Evolutionary conservation across 345 rosid species (phyloP), one percentile per base, ranked within the genome.

Genomic region (Populus alba): DNA sequence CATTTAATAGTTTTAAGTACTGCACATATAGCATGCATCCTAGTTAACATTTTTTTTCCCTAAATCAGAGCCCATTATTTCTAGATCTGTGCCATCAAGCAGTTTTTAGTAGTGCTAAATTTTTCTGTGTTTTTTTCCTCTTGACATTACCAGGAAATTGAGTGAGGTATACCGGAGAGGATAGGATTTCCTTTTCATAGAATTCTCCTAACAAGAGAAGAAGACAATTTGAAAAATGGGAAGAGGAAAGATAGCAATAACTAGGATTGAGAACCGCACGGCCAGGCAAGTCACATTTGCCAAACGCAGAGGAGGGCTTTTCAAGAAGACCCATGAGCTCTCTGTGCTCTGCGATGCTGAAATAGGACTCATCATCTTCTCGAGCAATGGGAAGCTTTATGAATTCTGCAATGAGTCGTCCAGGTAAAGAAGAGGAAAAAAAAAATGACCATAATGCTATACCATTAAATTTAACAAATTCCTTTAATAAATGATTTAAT

Each of bases 261-360:
- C 77, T 69, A 84, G 81, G 86, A 87, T 87, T 20, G 87, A 87
- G 77, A 87, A 87, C 79, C 81, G 73, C 51, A 82, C 84, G 1
- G 75, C 87, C 0, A 87, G 89, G 70, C 86, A 87, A 83, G 87
- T 87, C 41, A 87, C 89, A 3, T 87, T 84, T 45, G 75, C 83
- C 25, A 87, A 87, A 80, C 86, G 90, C 75, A 82, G 90, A 70
- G 83, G 18, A 61, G 90, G 90, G 72, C 86, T 87, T 75, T 77
- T 85, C 27, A 87, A 87, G 87, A 87, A 87, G 81, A 81, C 86
- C 15, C 79, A 74, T 37, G 90, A 87, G 75, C 87, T 87, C 39
- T 79, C 90, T 68, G 82, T 87, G 74, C 85, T 87, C 31, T 87
- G 90, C 6, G 90, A 87, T 27, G 90, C 88, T 69, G 84, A 87